A percentile compares a stretch with the other conserved stretches of the same genome.
phyloP scores from a whole-genome alignment of 2,329 filamentous ascomycete genomes.

The Nemania abortiva region DNA sequence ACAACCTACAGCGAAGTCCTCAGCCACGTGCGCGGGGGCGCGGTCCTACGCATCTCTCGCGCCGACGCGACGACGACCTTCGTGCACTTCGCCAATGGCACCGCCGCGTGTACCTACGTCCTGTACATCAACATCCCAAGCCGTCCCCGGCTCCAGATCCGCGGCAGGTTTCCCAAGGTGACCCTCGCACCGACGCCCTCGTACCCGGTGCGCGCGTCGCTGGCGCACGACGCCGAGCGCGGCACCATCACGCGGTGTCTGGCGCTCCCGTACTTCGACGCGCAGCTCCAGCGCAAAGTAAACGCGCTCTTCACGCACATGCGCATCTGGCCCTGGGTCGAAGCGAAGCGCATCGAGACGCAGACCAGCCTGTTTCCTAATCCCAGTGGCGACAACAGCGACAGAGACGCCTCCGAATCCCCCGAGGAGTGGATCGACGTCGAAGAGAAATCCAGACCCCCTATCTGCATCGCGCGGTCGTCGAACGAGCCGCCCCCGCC shows the following conservation, averaged over 20 bases:
- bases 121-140: not conserved
- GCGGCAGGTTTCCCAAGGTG: not conserved
- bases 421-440: not conserved
- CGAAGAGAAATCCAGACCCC: not conserved
- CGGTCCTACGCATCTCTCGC: slow-evolving; percentile 18
- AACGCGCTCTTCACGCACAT: not conserved
- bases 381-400: not conserved
- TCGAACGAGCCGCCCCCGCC: no score
- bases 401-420: not conserved
- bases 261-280: not conserved
- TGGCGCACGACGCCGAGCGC: not conserved
- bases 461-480: no score
- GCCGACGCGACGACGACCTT: not conserved
- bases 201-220: slow-evolving; percentile 7
- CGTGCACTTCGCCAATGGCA: slow-evolving; percentile 5
- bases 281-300: not conserved
- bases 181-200: slow-evolving; percentile 18
- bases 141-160: not conserved
- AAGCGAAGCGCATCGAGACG: not conserved
- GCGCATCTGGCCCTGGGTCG: not conserved
- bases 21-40: slow-evolving; percentile 37
- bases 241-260: slow-evolving; percentile 20
- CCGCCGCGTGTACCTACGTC: slow-evolving; percentile 12
- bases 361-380: not conserved
- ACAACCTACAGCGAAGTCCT: slow-evolving; percentile 28